Conservation (phyloP, 305 asterid species). For the Fraxinus baroniana region DNA sequence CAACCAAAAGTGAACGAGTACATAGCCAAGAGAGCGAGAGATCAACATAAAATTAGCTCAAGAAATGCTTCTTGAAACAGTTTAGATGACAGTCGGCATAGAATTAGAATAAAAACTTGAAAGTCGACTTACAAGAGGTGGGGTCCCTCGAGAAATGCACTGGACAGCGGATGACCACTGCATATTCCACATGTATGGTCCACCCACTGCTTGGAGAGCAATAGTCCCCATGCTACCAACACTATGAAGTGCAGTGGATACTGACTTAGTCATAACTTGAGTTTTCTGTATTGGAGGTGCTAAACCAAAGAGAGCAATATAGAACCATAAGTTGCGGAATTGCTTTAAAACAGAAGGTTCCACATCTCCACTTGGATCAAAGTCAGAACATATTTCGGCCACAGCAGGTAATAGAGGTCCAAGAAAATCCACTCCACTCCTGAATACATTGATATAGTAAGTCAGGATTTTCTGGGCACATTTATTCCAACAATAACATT, state of each 20-base stretch:
- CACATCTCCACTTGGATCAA: slow-evolving; percentile 78
- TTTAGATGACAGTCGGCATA: background rate
- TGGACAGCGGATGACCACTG: slow-evolving; percentile 93
- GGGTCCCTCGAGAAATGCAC: slow-evolving; percentile 97
- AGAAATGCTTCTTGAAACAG: background rate
- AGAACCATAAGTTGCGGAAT: slow-evolving; percentile 98
- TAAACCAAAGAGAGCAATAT: slow-evolving; percentile 95
- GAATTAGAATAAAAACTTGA: slow-evolving; percentile 1
- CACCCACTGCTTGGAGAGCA: slow-evolving; percentile 89
- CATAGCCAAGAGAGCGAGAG: background rate
- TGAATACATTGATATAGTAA: slow-evolving; percentile 39
- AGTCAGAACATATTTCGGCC: slow-evolving; percentile 97
- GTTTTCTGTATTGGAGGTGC: slow-evolving; percentile 91
- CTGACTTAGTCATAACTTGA: slow-evolving; percentile 51
- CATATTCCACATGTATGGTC: slow-evolving; percentile 93
- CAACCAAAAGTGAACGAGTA: background rate
- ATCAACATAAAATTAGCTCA: background rate
- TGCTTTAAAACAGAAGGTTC: slow-evolving; percentile 95
- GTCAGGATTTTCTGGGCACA: slow-evolving; percentile 19
- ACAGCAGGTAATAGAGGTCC: slow-evolving; percentile 99
- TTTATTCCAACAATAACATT: slow-evolving; percentile 23
- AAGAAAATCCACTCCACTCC: slow-evolving; percentile 99
- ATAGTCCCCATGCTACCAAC: slow-evolving; percentile 65
- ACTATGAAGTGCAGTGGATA: slow-evolving; percentile 73
- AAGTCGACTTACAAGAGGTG: slow-evolving; percentile 82